Conservation (phyloP, 805 yeast genomes). For the Saturnispora zaruensis region DNA sequence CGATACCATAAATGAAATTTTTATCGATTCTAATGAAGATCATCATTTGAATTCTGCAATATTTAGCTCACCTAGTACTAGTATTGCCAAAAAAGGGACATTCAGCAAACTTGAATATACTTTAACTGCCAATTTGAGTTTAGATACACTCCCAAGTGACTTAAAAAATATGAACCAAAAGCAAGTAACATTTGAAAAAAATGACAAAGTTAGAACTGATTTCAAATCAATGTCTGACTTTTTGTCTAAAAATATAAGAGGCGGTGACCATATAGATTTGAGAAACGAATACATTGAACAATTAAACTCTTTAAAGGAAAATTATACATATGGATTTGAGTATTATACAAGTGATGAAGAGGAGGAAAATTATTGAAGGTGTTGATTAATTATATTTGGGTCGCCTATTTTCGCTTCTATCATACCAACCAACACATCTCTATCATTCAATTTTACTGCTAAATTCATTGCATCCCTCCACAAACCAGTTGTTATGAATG, state of each 20-base stretch:
- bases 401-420: neutral
- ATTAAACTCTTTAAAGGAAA: slow-evolving; percentile 9
- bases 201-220: neutral
- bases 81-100: neutral
- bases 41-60: neutral
- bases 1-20: neutral
- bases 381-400: neutral
- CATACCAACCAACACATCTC: slow-evolving; percentile 6
- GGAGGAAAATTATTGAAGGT: slow-evolving; percentile 4
- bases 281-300: slow-evolving; percentile 1
- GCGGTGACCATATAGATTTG: neutral
- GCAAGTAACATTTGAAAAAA: neutral
- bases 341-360: slow-evolving; percentile 9
- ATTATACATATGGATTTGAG: slow-evolving; percentile 12
- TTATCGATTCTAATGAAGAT: neutral
- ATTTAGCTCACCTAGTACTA: neutral
- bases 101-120: neutral
- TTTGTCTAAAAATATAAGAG: neutral
- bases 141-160: slow-evolving; percentile 32
- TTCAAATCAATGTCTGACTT: slow-evolving; percentile 2
- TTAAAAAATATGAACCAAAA: slow-evolving; percentile 40
- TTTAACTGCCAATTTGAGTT: neutral
- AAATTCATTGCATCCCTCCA: slow-evolving; percentile 10
- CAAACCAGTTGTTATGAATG: slow-evolving; percentile 8
- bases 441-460: slow-evolving; percentile 7